A percentile compares a stretch with the other conserved stretches of the same genome.
Evolutionary conservation across 352 stramenopile genomes (phyloP).

Genomic region (Globisporangium irregulare): DNA sequence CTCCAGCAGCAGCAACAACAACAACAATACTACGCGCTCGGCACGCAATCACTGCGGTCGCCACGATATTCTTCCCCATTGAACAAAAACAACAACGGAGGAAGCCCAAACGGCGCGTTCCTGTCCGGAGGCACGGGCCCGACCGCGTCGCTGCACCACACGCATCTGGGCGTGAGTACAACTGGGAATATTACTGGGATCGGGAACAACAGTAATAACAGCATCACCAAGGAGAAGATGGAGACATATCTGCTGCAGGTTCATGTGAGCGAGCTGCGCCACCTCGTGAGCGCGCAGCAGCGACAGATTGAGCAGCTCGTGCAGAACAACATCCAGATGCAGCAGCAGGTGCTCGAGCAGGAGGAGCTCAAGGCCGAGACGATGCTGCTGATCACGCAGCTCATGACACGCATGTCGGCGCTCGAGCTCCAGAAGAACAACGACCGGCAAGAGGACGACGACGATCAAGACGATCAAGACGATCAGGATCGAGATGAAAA

Average conservation of each 20-base stretch:
- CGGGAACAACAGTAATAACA: neutral
- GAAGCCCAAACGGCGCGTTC: constrained; percentile 15
- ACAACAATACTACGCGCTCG: constrained; percentile 20
- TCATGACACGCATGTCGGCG: constrained; percentile 82
- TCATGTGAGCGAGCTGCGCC: constrained; percentile 52
- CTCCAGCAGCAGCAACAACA: constrained; percentile 21
- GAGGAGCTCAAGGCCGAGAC: constrained; percentile 83
- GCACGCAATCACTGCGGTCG: constrained; percentile 12
- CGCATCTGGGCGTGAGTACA: neutral
- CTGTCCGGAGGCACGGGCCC: constrained; percentile 6
- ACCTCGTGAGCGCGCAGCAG: constrained; percentile 51
- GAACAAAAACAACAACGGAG: neutral
- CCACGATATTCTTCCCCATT: constrained; percentile 6
- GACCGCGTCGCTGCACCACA: constrained; percentile 12
- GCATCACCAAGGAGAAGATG: constrained; percentile 11
- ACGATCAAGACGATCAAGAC: constrained; percentile 19
- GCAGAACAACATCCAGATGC: constrained; percentile 75
- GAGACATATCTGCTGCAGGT: constrained; percentile 29
- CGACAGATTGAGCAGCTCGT: constrained; percentile 72
- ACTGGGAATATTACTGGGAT: neutral
- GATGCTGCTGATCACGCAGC: constrained; percentile 79
- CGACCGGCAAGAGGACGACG: constrained; percentile 20
- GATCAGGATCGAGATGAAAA: constrained; percentile 7
- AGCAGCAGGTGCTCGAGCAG: constrained; percentile 77
- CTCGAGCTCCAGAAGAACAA: constrained; percentile 59